Percentiles rank a stretch among this genome's conserved stretches.
Conservation (phyloP, 345 rosid species). For the Raphanus sativus region DNA sequence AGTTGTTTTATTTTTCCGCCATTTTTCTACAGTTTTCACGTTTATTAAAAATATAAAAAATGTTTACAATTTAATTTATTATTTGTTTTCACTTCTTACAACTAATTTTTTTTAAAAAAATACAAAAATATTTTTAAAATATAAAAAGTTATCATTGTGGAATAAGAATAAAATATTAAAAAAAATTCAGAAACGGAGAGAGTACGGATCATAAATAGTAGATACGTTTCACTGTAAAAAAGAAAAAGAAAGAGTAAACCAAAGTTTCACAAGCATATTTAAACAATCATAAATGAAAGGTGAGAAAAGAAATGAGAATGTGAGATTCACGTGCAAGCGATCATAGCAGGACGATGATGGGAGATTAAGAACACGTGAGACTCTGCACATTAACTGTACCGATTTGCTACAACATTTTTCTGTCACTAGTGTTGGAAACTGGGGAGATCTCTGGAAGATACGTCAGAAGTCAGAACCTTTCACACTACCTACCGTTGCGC, state of each 20-base stretch:
- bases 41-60: no score
- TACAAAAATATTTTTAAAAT: no score
- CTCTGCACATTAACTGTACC: background rate
- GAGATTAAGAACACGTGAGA: background rate
- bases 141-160: no score
- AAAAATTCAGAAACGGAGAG: no score
- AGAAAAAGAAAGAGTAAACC: background rate
- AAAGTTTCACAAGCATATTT: background rate
- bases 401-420: background rate
- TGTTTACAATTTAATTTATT: no score
- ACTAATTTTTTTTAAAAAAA: no score
- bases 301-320: background rate
- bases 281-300: background rate
- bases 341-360: background rate
- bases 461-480: background rate
- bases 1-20: no score
- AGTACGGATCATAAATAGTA: background rate
- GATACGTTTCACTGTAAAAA: background rate
- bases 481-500: background rate
- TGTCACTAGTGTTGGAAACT: background rate
- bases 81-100: no score
- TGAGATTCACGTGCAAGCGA: conserved; percentile 6
- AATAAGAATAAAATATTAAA: no score
- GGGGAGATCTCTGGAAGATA: background rate
- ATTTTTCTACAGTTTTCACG: no score